Base-by-base conservation (phyloP, 2,329 filamentous ascomycete species). In the Xylariaceae sp. region DNA sequence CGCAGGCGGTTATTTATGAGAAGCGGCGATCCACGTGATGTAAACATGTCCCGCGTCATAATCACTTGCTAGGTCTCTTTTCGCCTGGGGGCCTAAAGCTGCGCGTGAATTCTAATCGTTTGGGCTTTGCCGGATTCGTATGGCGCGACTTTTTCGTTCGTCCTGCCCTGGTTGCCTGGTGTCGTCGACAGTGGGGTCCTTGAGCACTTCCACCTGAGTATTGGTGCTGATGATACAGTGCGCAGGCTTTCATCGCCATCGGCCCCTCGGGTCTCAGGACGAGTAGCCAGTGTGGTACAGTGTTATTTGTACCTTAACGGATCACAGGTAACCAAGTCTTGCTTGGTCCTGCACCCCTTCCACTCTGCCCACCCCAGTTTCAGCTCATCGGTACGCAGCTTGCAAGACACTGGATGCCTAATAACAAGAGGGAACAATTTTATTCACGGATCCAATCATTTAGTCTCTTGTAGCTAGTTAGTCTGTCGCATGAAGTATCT, bases 231-330 rank as follows among this genome's bases (percentile, higher is more conserved):
- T 25, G 34, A 45, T 48, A 58, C 57, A 55, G 55, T 57, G 50
- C 53, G 43, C 29, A 20, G 46, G 42, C 22, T 36, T 44, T 46
- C 43, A 52, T 52, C 40, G 40, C 29, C 33, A 20, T 27, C 48
- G 37, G 37, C 27, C 36, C 19, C 27, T 40, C 33, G 36, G 42
- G 48, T 52, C 43, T 44, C 43, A 48, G 37, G 39, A 37, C 35
- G 51, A 56, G 57, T 57, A 58, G 57, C 47, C 48, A 54, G 41
- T 53, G 50, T 44, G 38, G 34, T 52, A 54, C 48, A 51, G 55
- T 56, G 37, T 35, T 35, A 44, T 22, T 35, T 14, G 5, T 12
- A 40, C 40, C 34, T 37, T 29, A 33, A 45, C 45, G 46, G 48
- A 49, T 45, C 44, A 54, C n/a, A n/a, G n/a, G n/a, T n/a, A n/a